phyloP scores from a whole-genome alignment of 805 yeast species.

The Starmera dryadoides region DNA sequence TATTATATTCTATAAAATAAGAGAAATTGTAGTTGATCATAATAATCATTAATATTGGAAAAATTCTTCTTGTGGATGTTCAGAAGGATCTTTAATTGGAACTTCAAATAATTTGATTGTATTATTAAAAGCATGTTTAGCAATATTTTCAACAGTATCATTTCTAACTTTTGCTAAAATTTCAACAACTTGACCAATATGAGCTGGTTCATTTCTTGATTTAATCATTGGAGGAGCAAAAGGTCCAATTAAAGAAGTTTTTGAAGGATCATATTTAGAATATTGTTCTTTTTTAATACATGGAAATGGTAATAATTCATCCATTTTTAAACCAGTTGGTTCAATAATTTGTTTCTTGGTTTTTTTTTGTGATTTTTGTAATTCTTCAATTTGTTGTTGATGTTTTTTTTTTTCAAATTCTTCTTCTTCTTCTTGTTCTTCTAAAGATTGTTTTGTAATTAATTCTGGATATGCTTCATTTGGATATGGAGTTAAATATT shows the following conservation, averaged over 20 bases:
- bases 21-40: neutral
- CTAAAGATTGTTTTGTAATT: slow-evolving; percentile 13
- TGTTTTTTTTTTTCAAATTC: neutral
- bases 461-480: slow-evolving; percentile 45
- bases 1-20: too few species aligned
- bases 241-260: slow-evolving; percentile 23
- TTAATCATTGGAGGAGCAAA: slow-evolving; percentile 44
- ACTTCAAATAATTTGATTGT: slow-evolving; percentile 28
- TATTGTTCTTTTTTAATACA: slow-evolving; percentile 59
- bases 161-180: slow-evolving; percentile 47
- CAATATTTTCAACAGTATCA: slow-evolving; percentile 34
- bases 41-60: neutral
- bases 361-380: slow-evolving; percentile 2
- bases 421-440: neutral
- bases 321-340: slow-evolving; percentile 22
- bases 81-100: neutral
- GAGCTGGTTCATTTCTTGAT: slow-evolving; percentile 90
- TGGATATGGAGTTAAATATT: slow-evolving; percentile 48
- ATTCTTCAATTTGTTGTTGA: neutral
- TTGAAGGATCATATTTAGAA: slow-evolving; percentile 23
- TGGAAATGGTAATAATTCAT: slow-evolving; percentile 53
- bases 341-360: slow-evolving; percentile 1
- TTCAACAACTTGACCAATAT: slow-evolving; percentile 72
- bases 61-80: neutral
- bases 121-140: slow-evolving; percentile 45